These are phyloP conservation scores for Ophiostoma perfectum DNA, from an alignment of 2,329 filamentous ascomycete species.

Conservation along the genomic window DNA sequence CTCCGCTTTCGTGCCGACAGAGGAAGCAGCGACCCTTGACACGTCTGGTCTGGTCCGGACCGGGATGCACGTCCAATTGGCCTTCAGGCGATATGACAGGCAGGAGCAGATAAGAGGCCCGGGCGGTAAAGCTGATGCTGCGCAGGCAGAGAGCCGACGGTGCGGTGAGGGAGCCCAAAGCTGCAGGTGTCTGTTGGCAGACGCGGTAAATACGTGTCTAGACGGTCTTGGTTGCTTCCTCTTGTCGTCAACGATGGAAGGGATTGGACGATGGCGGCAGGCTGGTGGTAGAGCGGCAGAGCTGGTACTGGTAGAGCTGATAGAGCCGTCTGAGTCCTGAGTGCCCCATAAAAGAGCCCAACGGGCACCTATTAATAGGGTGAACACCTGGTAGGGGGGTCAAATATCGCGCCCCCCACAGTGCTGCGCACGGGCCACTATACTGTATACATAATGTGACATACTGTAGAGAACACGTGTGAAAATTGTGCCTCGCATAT, in stretches of 20 bases:
- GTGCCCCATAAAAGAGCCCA: too few species aligned
- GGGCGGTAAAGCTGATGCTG: not conserved
- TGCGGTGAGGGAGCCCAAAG: conserved; percentile 6
- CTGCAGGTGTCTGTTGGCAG: conserved; percentile 3
- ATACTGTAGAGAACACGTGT: too few species aligned
- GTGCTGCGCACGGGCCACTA: too few species aligned
- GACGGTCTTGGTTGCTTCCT: not conserved
- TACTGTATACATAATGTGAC: too few species aligned
- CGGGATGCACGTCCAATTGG: too few species aligned
- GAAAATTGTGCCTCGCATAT: too few species aligned
- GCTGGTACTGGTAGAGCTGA: not conserved
- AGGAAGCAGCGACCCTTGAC: not conserved
- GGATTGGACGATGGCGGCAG: not conserved
- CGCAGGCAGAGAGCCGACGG: not conserved
- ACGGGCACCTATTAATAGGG: too few species aligned
- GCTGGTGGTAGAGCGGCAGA: not conserved
- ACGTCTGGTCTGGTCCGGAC: not conserved
- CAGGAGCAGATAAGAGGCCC: too few species aligned
- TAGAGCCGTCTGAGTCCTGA: too few species aligned
- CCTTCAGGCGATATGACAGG: too few species aligned
- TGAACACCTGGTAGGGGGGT: too few species aligned
- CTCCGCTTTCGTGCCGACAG: not conserved
- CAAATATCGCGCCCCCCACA: too few species aligned
- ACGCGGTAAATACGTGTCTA: not conserved
- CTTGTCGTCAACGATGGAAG: not conserved